Base-by-base conservation (phyloP, 768 basidiomycete genomes). In the Suillus lakei region DNA sequence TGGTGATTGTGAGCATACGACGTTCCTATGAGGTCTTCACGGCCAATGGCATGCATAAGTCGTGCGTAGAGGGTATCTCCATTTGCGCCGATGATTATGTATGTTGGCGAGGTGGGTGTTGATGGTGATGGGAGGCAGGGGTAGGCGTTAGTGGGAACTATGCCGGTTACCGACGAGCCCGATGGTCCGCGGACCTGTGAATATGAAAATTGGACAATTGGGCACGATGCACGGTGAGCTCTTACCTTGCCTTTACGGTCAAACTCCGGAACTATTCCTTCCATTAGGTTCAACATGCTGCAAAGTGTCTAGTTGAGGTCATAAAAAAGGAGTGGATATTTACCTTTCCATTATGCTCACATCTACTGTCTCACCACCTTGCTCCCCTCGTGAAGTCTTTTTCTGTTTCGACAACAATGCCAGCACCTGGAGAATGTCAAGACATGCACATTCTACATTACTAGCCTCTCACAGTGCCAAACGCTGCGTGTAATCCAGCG, bases 271-370 rank as follows among this genome's bases (percentile, higher is more conserved):
- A 91, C 86, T 65, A 91, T 86, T 3, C 90, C 90, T 70, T 91
- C 90, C 90, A 91, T 91, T 56, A 90, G 76, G 70, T 90, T 91
- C 5, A 91, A 76, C 89, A 91, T 91, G 70, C 89, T 91, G 12
- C 41, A 30, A 53, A 53, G 38, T 59, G 55, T 41, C 34, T 26
- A 60, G 18, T 18, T 5, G 32, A 1, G 5, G 41, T 16, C 13
- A 5, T 23, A 46, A 8, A 13, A 3, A 44, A 38, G 50, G 6
- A 44, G 18, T 15, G 4, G 28, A 13, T 18, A 50, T 70, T 51
- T 56, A 84, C 90, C 90, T 91, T 71, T 91, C 89, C 67, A 90
- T 80, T 32, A 91, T 91, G 75, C 90, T 91, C 26, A 91, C 90
- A 71, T 91, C 90, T n/a, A 91, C 89, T 0, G 83, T 88, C 60